Evolutionary conservation across 768 basidiomycete genomes (phyloP).

Genomic region (Imleria badia): DNA sequence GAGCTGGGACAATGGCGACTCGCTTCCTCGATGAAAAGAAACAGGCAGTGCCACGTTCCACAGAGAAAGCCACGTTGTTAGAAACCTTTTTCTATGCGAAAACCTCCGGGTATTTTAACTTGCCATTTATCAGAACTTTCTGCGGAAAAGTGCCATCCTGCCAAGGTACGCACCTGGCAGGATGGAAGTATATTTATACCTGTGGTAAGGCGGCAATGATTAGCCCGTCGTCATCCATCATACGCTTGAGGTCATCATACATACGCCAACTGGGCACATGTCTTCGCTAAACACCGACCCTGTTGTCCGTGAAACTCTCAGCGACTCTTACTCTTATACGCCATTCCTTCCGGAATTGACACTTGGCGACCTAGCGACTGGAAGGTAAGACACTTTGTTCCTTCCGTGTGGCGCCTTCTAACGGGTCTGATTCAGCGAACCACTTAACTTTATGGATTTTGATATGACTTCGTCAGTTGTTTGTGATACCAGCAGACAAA

Average conservation of each 20-base stretch:
- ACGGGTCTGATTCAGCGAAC: neutral
- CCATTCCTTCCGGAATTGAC: neutral
- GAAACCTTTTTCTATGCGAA: neutral
- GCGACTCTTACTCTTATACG: fast-evolving
- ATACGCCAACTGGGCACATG: neutral
- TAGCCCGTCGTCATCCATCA: neutral
- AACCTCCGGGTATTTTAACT: neutral
- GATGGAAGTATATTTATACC: neutral
- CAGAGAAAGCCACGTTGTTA: neutral
- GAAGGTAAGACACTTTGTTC: neutral
- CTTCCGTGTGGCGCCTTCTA: neutral
- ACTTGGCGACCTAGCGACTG: fast-evolving
- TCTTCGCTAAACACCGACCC: neutral
- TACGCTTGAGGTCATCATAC: neutral
- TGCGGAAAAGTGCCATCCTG: neutral
- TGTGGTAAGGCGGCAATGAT: neutral
- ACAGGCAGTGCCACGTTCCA: neutral
- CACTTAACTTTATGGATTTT: neutral
- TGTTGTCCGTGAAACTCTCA: too few species aligned
- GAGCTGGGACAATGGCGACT: neutral
- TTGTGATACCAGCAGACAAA: neutral
- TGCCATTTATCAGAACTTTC: neutral
- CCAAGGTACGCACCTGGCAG: constrained; percentile 4
- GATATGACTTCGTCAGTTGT: constrained; percentile 5
- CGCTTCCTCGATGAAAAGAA: too few species aligned